Evolutionary conservation across 1,139 yeast species (phyloP).

Genomic region (Pichia sp.): DNA sequence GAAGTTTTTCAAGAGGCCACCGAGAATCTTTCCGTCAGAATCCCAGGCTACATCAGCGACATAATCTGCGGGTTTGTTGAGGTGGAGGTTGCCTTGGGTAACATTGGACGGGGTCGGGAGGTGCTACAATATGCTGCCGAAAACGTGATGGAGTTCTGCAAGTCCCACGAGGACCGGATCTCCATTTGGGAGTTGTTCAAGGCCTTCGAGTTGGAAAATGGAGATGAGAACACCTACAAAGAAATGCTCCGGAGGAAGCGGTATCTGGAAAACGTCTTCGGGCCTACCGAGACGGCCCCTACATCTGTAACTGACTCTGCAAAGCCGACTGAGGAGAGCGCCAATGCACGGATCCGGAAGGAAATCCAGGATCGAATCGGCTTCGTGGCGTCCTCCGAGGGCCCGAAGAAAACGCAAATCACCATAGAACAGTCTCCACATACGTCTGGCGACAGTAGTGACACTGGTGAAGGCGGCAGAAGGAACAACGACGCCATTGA

Average conservation of each 20-base stretch:
- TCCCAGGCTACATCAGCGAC: conserved; percentile 26
- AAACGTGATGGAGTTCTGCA: conserved; percentile 32
- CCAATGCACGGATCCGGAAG: conserved; percentile 18
- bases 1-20: conserved; percentile 41
- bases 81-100: conserved; percentile 45
- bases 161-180: conserved; percentile 17
- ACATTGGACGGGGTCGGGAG: conserved; percentile 57
- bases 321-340: background rate
- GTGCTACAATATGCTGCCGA: conserved; percentile 49
- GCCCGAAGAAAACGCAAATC: conserved; percentile 30
- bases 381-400: conserved; percentile 47
- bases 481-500: conserved; percentile 67
- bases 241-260: conserved; percentile 69
- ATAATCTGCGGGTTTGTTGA: conserved; percentile 32
- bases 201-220: conserved; percentile 64
- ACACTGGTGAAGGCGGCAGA: background rate
- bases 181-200: conserved; percentile 53
- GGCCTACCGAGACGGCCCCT: conserved; percentile 16
- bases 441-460: background rate
- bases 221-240: conserved; percentile 67
- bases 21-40: conserved; percentile 36
- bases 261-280: conserved; percentile 29
- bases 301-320: conserved; percentile 20
- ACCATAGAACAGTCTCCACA: conserved; percentile 17
- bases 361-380: conserved; percentile 44